phyloP scores from a whole-genome alignment of 257 asterid genomes.

The Lycium ferocissimum region DNA sequence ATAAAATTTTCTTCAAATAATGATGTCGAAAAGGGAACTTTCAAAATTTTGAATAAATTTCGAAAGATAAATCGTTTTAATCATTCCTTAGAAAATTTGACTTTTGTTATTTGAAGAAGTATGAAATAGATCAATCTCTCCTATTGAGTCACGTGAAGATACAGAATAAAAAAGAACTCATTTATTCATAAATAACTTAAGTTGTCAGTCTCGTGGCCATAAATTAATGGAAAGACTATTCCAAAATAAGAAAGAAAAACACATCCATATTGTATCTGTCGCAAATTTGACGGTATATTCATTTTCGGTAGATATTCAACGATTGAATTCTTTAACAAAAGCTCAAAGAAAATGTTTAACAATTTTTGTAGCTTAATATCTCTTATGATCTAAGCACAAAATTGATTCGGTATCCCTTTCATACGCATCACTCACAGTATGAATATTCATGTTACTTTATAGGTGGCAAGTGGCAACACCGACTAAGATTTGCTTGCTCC shows the following conservation, averaged over 20 bases:
- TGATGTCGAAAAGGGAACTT: no score
- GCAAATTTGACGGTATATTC: background rate
- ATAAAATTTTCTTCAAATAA: no score
- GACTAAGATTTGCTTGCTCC: background rate
- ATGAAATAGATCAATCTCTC: no score
- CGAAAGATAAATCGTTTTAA: no score
- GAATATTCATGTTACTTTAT: slow-evolving; percentile 8
- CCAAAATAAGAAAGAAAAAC: background rate
- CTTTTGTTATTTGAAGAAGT: no score
- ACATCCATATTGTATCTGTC: no score
- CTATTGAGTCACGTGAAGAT: no score
- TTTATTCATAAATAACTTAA: no score
- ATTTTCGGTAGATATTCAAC: background rate
- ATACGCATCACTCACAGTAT: background rate
- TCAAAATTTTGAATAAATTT: no score
- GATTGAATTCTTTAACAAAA: background rate
- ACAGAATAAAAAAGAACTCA: no score
- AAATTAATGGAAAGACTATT: background rate
- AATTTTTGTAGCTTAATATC: background rate
- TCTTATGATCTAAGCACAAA: background rate
- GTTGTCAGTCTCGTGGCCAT: background rate
- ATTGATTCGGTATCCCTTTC: background rate
- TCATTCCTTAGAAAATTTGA: no score
- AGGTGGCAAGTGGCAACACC: background rate
- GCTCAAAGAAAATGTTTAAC: background rate